Evolutionary conservation across 805 yeast genomes (phyloP), one percentile per base, ranked within the genome.

Genomic region (Diddensiella transvaalensis): DNA sequence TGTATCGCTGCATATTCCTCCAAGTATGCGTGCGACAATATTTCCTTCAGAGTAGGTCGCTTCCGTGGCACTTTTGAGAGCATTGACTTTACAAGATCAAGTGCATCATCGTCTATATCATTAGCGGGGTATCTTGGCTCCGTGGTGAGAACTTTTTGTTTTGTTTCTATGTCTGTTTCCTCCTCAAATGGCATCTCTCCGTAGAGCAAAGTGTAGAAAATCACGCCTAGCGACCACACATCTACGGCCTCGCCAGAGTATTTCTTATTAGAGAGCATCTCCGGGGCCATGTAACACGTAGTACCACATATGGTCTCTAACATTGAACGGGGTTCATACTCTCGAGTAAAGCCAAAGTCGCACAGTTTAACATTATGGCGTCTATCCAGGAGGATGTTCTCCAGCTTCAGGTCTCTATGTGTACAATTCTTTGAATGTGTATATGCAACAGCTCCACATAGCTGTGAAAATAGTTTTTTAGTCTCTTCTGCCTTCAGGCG

Each of bases 211-310:
- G 97, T 89, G 62, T 83, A 93, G 5, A 91, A 67, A 13, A 93
- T 88, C 8, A 93, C 79, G 0, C 99, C 99, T 53, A 91, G 67
- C 0, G 96, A 80, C 99, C 99, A 91, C 4, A 86, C 80, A 63
- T 91, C 99, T 1, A 82, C 80, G 3, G 70, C 61, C 57, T 84
- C 82, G 0, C 97, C 98, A 37, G 81, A 80, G 63, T 89, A 89
- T 40, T 82, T 80, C 51, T 78, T 76, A 52, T 81, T 75, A 47
- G 73, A 71, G 15, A 90, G 71, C 52, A 93, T 71, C 62, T 91
- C 99, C 0, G 99, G 99, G 0, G 99, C 96, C 96, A 91, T 90
- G 63, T 91, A 91, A 2, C 88, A 95, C 0, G 89, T 81, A 0
- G 98, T 91, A 2, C 99, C 99, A 67, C 99, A 91, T 1, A 89